Conservation (phyloP, 345 rosid species). For the Hypericum androsaemum region DNA sequence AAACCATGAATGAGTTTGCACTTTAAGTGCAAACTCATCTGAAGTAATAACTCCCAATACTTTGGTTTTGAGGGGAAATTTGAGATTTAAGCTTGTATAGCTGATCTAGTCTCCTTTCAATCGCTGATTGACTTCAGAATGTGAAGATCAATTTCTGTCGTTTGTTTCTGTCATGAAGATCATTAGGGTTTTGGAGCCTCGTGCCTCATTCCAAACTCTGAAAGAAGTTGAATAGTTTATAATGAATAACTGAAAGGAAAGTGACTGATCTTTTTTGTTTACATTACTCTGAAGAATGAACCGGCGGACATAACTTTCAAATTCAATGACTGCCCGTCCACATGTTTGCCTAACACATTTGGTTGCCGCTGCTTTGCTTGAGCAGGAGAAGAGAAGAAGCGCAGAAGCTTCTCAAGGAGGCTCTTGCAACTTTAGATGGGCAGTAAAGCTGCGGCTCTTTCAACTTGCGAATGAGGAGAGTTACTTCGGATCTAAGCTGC, state of each 20-base stretch:
- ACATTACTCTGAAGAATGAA: too few relatives aligned
- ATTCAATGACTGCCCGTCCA: neutral
- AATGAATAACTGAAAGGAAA: too few relatives aligned
- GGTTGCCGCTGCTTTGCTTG: constrained; percentile 2
- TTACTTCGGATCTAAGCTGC: too few relatives aligned
- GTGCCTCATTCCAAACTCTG: too few relatives aligned
- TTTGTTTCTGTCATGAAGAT: too few relatives aligned
- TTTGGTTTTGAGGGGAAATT: neutral
- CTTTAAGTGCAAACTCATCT: neutral
- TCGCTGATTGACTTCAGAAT: too few relatives aligned
- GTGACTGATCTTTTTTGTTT: too few relatives aligned
- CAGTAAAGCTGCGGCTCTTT: constrained; percentile 7
- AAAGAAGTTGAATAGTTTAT: too few relatives aligned
- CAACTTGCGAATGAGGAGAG: too few relatives aligned
- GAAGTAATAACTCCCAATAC: neutral
- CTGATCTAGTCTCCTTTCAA: too few relatives aligned
- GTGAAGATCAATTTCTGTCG: too few relatives aligned
- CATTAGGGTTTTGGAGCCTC: too few relatives aligned
- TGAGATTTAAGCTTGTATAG: neutral
- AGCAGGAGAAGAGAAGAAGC: constrained; percentile 79
- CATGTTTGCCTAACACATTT: neutral
- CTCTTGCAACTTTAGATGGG: constrained; percentile 61
- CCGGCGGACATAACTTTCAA: neutral
- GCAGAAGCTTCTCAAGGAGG: constrained; percentile 61
- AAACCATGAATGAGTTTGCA: neutral